Base-by-base conservation (phyloP, 306 rosid species). In the Prunus mume region DNA sequence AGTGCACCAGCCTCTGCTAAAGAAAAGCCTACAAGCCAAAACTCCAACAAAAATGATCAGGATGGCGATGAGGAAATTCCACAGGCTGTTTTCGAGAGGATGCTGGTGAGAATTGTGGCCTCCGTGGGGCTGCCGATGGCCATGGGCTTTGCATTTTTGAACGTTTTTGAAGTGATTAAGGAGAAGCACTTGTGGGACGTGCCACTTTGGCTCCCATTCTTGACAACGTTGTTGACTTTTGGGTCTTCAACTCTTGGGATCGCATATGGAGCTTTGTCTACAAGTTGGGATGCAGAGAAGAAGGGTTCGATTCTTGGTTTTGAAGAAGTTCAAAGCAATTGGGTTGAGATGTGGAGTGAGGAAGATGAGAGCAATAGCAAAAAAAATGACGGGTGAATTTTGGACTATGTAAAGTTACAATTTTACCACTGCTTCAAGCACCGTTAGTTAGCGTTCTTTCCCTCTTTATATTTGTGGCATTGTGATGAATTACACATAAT, bases 321-420 rank as follows among this genome's bases (percentile, higher is more conserved):
- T n/a, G 85, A 88, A 73, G 86, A 92, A 65, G 78, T 83, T 45
- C 85, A 88, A 62, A 76, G 63, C 71, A 92, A 92, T 71, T 95
- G 97, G 96, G 91, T 73, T 6, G 96, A 95, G 64, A 85, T 89
- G 91, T 95, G 98, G 98, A 81, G 84, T 76, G 91, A 90, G 70
- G 97, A 95, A n/a, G 85, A 84, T 54, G 72, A 71, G 46, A 72
- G 57, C 38, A 22, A 57, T 15, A 17, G 18, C 3, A 7, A 2
- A 27, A 28, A 15, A 27, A 27, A 62, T 28, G 45, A 62, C 6
- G 11, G 67, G 41, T 62, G 28, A 14, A 7, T 30, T 62, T 62
- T 62, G 67, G 38, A 6, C 10, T 28, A 2, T 62, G 17, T 25
- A 60, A 22, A 60, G 12, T 60, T 30, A 60, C 2, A 20, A 6